A percentile compares a stretch with the other conserved stretches of the same genome.
Conservation (phyloP, 1,139 yeast species). For the Yamadazyma sp. region DNA sequence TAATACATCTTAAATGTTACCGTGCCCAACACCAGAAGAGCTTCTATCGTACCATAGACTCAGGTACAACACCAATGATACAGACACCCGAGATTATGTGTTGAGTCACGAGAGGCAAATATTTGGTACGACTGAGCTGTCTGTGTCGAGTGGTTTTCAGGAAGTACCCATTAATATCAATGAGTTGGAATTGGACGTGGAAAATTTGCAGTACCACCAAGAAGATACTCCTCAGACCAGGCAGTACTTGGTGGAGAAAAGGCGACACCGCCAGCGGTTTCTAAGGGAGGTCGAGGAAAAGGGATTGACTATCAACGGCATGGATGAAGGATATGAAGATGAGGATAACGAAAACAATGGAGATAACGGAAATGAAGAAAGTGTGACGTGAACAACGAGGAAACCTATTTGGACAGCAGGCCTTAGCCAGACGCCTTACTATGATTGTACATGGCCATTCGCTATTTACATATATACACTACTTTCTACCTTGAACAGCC, state of each 20-base stretch:
- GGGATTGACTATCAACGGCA: slow-evolving; percentile 15
- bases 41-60: slow-evolving; percentile 13
- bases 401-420: no score
- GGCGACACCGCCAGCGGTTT: slow-evolving; percentile 23
- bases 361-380: no score
- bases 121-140: slow-evolving; percentile 6
- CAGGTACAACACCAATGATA: slow-evolving; percentile 6
- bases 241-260: slow-evolving; percentile 18
- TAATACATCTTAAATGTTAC: slow-evolving; percentile 3
- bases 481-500: slow-evolving; percentile 1
- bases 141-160: neutral
- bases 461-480: slow-evolving; percentile 2
- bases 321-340: neutral
- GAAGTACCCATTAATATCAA: slow-evolving; percentile 2
- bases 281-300: slow-evolving; percentile 23
- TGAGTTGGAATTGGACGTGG: slow-evolving; percentile 13
- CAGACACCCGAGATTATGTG: slow-evolving; percentile 10
- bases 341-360: no score
- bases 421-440: no score
- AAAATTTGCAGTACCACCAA: slow-evolving; percentile 9
- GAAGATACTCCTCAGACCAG: slow-evolving; percentile 3
- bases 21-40: slow-evolving; percentile 10
- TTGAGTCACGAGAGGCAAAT: slow-evolving; percentile 9
- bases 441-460: neutral
- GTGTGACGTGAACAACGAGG: no score